These are phyloP conservation scores for Cucumis hystrix DNA, from an alignment of 306 rosid species.

Conservation along the genomic window DNA sequence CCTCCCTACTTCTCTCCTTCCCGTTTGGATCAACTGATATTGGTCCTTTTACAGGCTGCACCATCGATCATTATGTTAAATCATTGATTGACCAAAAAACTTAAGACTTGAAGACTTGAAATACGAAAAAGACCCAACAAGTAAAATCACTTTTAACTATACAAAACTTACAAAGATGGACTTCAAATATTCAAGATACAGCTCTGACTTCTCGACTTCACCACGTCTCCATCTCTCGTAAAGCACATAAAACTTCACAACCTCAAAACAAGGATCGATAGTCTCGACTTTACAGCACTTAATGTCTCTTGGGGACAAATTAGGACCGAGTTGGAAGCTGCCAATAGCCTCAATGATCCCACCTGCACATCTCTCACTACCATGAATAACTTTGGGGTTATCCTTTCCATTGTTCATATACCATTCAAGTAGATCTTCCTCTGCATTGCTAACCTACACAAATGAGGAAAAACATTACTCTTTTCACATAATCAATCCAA, in stretches of 20 bases:
- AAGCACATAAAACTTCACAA: slow-evolving; percentile 46
- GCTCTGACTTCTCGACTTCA: slow-evolving; percentile 43
- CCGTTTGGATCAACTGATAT: slow-evolving; percentile 46
- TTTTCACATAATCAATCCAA: not conserved
- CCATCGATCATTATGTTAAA: not conserved
- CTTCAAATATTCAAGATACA: slow-evolving; percentile 23
- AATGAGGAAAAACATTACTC: not conserved
- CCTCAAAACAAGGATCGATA: slow-evolving; percentile 34
- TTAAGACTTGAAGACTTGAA: no score
- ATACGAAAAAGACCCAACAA: no score
- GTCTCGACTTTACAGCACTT: slow-evolving; percentile 9
- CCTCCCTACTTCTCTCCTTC: slow-evolving; percentile 19
- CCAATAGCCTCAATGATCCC: slow-evolving; percentile 73
- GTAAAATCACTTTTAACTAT: not conserved
- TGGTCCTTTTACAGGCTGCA: slow-evolving; percentile 12
- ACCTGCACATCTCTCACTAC: slow-evolving; percentile 69
- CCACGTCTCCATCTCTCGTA: slow-evolving; percentile 71
- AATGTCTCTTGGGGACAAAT: slow-evolving; percentile 59
- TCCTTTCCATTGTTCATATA: slow-evolving; percentile 31
- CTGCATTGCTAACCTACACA: slow-evolving; percentile 60
- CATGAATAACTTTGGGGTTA: slow-evolving; percentile 33
- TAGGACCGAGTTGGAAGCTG: slow-evolving; percentile 49
- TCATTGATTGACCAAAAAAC: no score
- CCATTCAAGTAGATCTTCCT: slow-evolving; percentile 68
- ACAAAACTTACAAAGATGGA: slow-evolving; percentile 47